phyloP scores from a whole-genome alignment of 257 asterid species.

The Nicotiana obtusifolia region DNA sequence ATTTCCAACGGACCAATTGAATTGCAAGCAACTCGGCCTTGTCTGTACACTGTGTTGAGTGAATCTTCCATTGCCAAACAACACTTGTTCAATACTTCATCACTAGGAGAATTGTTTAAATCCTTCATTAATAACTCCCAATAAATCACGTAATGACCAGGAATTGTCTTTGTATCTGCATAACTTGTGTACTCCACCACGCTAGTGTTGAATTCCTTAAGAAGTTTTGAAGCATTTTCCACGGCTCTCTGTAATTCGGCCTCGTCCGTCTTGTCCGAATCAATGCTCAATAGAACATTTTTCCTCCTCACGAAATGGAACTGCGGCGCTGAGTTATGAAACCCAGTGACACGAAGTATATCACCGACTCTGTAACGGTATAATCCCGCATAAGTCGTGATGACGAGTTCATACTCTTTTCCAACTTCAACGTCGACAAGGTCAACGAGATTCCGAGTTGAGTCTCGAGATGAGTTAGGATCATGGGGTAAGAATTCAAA shows the following conservation, averaged over 20 bases:
- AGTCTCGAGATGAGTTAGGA: conserved; percentile 24
- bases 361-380: conserved; percentile 90
- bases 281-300: conserved; percentile 79
- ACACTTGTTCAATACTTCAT: conserved; percentile 41
- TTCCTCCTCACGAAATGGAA: conserved; percentile 86
- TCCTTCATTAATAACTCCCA: conserved; percentile 81
- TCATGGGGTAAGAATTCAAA: conserved; percentile 85
- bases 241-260: conserved; percentile 84
- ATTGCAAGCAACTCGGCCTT: conserved; percentile 77
- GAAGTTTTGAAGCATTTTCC: conserved; percentile 56
- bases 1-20: conserved; percentile 92
- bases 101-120: conserved; percentile 38
- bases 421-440: conserved; percentile 75
- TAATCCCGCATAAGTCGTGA: conserved; percentile 80
- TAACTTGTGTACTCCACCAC: conserved; percentile 96
- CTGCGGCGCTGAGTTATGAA: conserved; percentile 84
- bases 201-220: conserved; percentile 41
- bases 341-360: conserved; percentile 89
- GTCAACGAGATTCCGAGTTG: conserved; percentile 61
- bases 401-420: conserved; percentile 81
- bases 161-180: conserved; percentile 80
- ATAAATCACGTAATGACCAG: conserved; percentile 85
- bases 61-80: conserved; percentile 89
- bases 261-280: conserved; percentile 92
- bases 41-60: conserved; percentile 90